Evolutionary conservation across 129 eudicot genomes (phyloP), one percentile per base, ranked within the genome.

Genomic region (Dittrichia graveolens): DNA sequence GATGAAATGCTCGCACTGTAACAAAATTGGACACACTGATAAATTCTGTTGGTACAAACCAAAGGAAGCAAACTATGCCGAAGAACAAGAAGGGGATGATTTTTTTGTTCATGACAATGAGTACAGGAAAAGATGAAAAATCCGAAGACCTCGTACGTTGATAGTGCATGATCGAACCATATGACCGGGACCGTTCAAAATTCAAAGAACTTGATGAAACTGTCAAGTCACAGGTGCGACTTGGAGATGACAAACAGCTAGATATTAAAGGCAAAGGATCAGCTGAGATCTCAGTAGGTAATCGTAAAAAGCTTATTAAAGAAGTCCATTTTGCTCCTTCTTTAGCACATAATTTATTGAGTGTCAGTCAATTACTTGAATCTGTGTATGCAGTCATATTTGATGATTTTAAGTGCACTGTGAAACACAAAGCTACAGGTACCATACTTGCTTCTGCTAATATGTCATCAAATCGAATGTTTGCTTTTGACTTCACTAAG

Each of bases 121-220:
- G 12, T 3, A 12, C 5, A 41, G 13, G n/a, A 62, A 13, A 13
- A 12, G 37, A 44, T 7, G 2, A 65, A 45, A 4, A n/a, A n/a
- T n/a, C n/a, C n/a, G n/a, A 40, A 65, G 4, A 3, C 43, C 19
- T 43, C 39, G 71, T 65, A 65, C 7, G 5, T 65, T 0, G 37
- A 69, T 15, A 69, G 63, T 10, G 62, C 34, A 4, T 69, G 73
- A 8, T 43, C 57, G 3, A 5, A 68, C 7, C 73, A 68, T n/a
- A n/a, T n/a, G n/a, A n/a, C n/a, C n/a, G n/a, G n/a, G n/a, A 68
- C 16, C 10, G 42, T 12, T 10, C 75, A 57, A 37, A 71, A 52
- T 38, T 63, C 19, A 13, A 31, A 34, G 3, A 34, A 1, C 76
- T 71, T 16, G 66, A 71, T 15, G 76, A 71, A 15, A 4, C 48